Base-by-base conservation (phyloP, 2,329 filamentous ascomycete species). In the Fusarium sp. region DNA sequence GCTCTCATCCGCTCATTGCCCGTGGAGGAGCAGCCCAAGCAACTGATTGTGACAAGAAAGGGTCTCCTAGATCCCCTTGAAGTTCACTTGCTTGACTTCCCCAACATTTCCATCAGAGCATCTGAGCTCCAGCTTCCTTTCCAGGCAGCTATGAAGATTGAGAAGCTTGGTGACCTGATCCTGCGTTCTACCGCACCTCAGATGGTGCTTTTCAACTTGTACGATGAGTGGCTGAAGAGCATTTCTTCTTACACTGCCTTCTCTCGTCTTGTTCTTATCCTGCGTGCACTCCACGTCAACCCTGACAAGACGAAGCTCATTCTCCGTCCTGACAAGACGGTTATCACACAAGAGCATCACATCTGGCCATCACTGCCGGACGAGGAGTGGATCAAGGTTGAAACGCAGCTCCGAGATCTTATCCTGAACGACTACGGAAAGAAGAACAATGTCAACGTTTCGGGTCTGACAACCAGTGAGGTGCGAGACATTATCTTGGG, bases 391-490 rank as follows among this genome's bases (percentile, higher is more conserved):
- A 96, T 99, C 82, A 98, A 98, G 88, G 93, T 99, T n/a, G 96
- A 99, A 85, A 94, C 94, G 47, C 93, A 97, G 78, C 85, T 99
- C 43, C 91, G 96, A 79, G 96, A 99, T 84, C 84, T 99, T 71
- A 99, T 99, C 75, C 79, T 99, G 73, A 98, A 98, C 73, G 96
- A 99, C 79, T 99, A 99, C 78, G 96, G 96, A 78, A 99, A 98
- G 88, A 99, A 99, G 88, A 99, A 99, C 85, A 99, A 98, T 74
- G 96, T 99, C 84, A 99, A 99, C 75, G 95, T 96, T 14, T 97
- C 97, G 18, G 97, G 94, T 79, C 86, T 99, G 81, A 99, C 96
- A 2, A 97, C 90, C 78, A 97, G 93, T 75, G 96, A 99, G 88
- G 96, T 99, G 53, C 91, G 96, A 75, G 96, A 99, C 78, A 98